Conservation (phyloP, 441 rosid species). For the Mallotus repandus region DNA sequence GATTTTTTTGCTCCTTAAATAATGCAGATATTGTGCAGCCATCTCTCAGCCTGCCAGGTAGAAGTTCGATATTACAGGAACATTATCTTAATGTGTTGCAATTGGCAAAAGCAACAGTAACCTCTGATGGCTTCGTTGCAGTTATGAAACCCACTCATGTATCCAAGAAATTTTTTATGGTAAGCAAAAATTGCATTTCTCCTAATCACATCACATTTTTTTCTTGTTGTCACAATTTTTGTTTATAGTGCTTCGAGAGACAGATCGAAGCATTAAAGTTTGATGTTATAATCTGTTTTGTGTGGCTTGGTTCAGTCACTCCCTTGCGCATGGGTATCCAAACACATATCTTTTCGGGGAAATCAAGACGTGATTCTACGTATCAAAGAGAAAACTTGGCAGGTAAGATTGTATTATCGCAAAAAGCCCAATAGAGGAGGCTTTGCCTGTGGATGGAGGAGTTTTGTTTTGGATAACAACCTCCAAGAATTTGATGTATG, state of each 20-base stretch:
- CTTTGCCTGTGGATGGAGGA: slow-evolving; percentile 46
- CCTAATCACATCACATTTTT: background rate
- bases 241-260: background rate
- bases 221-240: background rate
- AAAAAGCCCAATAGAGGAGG: slow-evolving; percentile 31
- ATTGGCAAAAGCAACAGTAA: slow-evolving; percentile 25
- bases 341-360: slow-evolving; percentile 25
- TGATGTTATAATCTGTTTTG: slow-evolving; percentile 3
- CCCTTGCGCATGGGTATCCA: slow-evolving; percentile 38
- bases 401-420: slow-evolving; percentile 20
- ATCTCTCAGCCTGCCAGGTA: background rate
- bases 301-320: slow-evolving; percentile 30
- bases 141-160: slow-evolving; percentile 38
- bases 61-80: slow-evolving; percentile 20
- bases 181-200: slow-evolving; percentile 5
- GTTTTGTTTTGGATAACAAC: slow-evolving; percentile 39
- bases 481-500: slow-evolving; percentile 39
- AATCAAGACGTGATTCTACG: slow-evolving; percentile 41
- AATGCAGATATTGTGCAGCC: slow-evolving; percentile 17
- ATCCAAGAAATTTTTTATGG: slow-evolving; percentile 27
- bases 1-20: background rate
- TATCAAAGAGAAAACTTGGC: slow-evolving; percentile 33
- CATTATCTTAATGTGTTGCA: slow-evolving; percentile 16
- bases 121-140: slow-evolving; percentile 24
- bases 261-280: background rate